Evolutionary conservation across 768 basidiomycete genomes (phyloP), one percentile per base, ranked within the genome.

Genomic region (Lactifluus subvellereus): DNA sequence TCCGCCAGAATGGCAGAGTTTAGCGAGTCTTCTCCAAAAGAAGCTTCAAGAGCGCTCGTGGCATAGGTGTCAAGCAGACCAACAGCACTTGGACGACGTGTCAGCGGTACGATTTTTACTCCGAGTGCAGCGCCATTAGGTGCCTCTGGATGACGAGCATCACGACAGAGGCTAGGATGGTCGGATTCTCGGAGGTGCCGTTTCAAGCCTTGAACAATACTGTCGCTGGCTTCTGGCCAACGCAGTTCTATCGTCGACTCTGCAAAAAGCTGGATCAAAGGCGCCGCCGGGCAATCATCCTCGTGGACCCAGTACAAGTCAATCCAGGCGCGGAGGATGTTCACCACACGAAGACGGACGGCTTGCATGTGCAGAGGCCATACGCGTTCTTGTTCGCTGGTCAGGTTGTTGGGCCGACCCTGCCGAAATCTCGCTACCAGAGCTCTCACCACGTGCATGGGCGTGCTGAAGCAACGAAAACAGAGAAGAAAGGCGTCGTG

Each of bases 401-500:
- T 22, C 20, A 55, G 32, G 16, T 47, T 53, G 20, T 32, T 16
- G 14, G 48, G 40, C 66, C 74, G 69, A 62, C 69, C 54, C 60
- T 78, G 77, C 56, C 82, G 72, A 72, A 82, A 91, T 47, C 87
- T 81, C 6, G 70, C 70, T 30, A 82, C 66, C 27, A 85, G 71
- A 6, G 76, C 72, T 0, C 74, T 71, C 38, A 84, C 74, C 11
- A 85, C 74, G 7, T 78, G 75, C 16, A 49, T 32, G 0, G 89
- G 80, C 0, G 78, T 77, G 14, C 82, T 79, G 75, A 88, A 90
- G 64, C 84, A 79, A 32, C 88, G 84, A 74, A 90, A 91, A 56
- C 81, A 84, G n/a, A 84, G 73, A 73, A 89, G 85, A 74, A 91
- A 88, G 2, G 82, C 72, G 62, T 80, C 72, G 63, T 74, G 68